Percentiles rank a stretch among this genome's conserved stretches.
phyloP scores from a whole-genome alignment of 2,329 filamentous ascomycete species.

The Claviceps pusilla region DNA sequence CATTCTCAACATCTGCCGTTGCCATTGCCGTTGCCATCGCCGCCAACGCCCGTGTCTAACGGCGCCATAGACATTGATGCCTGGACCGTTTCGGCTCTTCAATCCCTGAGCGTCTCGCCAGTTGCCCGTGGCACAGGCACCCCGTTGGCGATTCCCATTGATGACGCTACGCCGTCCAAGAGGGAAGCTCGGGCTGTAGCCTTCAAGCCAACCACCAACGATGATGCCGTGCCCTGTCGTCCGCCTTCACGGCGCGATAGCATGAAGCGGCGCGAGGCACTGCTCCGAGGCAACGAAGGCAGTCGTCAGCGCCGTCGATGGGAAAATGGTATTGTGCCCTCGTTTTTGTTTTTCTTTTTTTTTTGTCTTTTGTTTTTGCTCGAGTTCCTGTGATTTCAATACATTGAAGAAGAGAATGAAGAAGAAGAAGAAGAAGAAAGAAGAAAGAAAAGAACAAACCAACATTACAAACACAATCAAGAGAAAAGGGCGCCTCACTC shows the following conservation, averaged over 20 bases:
- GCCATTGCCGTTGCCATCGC: slow-evolving; percentile 6
- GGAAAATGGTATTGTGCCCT: slow-evolving; percentile 61
- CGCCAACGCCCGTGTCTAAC: slow-evolving; percentile 13
- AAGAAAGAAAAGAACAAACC: background rate
- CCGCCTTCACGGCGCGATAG: slow-evolving; percentile 34
- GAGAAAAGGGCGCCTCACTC: background rate
- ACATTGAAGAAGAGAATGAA: too few relatives aligned
- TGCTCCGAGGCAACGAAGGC: slow-evolving; percentile 83
- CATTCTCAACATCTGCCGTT: background rate
- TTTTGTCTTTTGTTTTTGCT: too few relatives aligned
- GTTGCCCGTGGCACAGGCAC: slow-evolving; percentile 44
- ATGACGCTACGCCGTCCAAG: slow-evolving; percentile 28
- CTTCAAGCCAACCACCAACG: too few relatives aligned
- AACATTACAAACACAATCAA: too few relatives aligned
- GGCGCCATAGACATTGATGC: slow-evolving; percentile 44
- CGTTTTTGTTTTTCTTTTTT: background rate
- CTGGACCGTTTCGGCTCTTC: slow-evolving; percentile 47
- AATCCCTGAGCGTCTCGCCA: slow-evolving; percentile 39
- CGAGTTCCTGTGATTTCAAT: too few relatives aligned
- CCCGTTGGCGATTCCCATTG: slow-evolving; percentile 61
- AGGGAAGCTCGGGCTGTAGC: background rate
- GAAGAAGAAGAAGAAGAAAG: too few relatives aligned
- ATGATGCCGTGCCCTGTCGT: too few relatives aligned
- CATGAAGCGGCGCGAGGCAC: slow-evolving; percentile 48
- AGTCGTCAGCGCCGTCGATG: slow-evolving; percentile 73